Evolutionary conservation across 768 basidiomycete genomes (phyloP).

Genomic region (Cyathus striatus): DNA sequence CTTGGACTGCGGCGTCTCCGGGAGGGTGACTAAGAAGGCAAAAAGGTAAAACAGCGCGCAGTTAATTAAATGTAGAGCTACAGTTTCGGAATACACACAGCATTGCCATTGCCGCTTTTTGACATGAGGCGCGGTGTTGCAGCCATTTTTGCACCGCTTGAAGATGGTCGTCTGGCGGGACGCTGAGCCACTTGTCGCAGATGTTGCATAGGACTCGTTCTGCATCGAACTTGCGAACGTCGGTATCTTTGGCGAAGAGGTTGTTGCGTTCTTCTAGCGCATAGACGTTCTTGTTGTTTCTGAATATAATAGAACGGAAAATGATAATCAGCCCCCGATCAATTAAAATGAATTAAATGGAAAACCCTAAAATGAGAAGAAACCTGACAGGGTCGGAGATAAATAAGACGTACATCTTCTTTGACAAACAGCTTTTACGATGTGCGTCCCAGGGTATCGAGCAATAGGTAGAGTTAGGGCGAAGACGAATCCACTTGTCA

Average conservation of each 20-base stretch:
- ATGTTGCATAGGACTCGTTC: slow-evolving; percentile 66
- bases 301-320: slow-evolving; percentile 5
- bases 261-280: slow-evolving; percentile 58
- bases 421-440: slow-evolving; percentile 75
- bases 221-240: slow-evolving; percentile 70
- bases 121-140: slow-evolving; percentile 54
- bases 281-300: slow-evolving; percentile 47
- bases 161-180: slow-evolving; percentile 55
- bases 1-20: slow-evolving; percentile 1
- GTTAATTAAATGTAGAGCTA: too few relatives aligned
- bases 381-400: not conserved
- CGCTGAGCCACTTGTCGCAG: slow-evolving; percentile 65
- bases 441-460: slow-evolving; percentile 89
- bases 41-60: slow-evolving; percentile 5
- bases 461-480: slow-evolving; percentile 83
- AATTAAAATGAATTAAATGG: too few relatives aligned
- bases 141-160: slow-evolving; percentile 63
- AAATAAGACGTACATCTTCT: slow-evolving; percentile 55
- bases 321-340: too few relatives aligned
- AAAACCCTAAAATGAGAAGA: too few relatives aligned
- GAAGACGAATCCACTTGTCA: slow-evolving; percentile 83
- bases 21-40: slow-evolving; percentile 2
- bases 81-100: too few relatives aligned
- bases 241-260: slow-evolving; percentile 57
- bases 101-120: slow-evolving; percentile 21